A percentile compares a stretch with the other conserved stretches of the same genome.
Conservation (phyloP, 2,329 filamentous ascomycete genomes). For the Hypoxylon sp. region DNA sequence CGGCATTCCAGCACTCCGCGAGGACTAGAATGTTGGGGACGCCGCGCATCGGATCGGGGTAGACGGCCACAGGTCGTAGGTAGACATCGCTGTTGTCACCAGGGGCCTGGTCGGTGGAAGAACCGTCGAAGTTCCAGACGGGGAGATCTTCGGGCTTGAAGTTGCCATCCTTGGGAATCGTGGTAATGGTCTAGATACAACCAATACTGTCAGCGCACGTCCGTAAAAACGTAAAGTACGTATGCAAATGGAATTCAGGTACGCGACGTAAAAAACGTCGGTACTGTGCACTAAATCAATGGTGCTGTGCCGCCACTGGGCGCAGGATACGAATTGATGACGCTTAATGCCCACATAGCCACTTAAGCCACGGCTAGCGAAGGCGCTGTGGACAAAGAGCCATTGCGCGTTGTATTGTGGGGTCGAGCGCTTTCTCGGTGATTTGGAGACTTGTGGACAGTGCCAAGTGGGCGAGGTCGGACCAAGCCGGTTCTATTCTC, state of each 20-base stretch:
- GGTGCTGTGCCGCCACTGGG: slow-evolving; percentile 34
- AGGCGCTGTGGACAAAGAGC: slow-evolving; percentile 32
- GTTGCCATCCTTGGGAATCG: slow-evolving; percentile 57
- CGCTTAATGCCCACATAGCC: slow-evolving; percentile 30
- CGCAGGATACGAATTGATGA: slow-evolving; percentile 33
- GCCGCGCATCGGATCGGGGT: slow-evolving; percentile 91
- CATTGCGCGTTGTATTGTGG: slow-evolving; percentile 26
- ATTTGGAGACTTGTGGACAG: slow-evolving; percentile 34
- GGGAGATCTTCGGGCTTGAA: slow-evolving; percentile 68
- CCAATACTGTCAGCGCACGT: slow-evolving; percentile 23
- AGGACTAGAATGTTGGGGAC: slow-evolving; percentile 95
- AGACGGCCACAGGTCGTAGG: slow-evolving; percentile 90
- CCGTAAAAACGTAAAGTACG: neutral
- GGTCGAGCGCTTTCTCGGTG: slow-evolving; percentile 32
- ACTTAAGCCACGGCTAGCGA: slow-evolving; percentile 34
- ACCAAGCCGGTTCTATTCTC: slow-evolving; percentile 44
- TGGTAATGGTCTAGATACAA: slow-evolving; percentile 63
- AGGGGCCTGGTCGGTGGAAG: slow-evolving; percentile 91
- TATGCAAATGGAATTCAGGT: slow-evolving; percentile 3
- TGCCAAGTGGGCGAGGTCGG: slow-evolving; percentile 48
- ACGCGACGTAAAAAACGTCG: slow-evolving; percentile 10
- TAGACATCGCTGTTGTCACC: slow-evolving; percentile 98
- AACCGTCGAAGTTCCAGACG: slow-evolving; percentile 77
- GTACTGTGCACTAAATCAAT: slow-evolving; percentile 19
- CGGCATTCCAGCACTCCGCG: slow-evolving; percentile 92